Percentiles rank a stretch among this genome's conserved stretches.
These are phyloP conservation scores for Scheffersomyces ergatensis DNA, from an alignment of 805 yeast genomes.

Conservation along the genomic window DNA sequence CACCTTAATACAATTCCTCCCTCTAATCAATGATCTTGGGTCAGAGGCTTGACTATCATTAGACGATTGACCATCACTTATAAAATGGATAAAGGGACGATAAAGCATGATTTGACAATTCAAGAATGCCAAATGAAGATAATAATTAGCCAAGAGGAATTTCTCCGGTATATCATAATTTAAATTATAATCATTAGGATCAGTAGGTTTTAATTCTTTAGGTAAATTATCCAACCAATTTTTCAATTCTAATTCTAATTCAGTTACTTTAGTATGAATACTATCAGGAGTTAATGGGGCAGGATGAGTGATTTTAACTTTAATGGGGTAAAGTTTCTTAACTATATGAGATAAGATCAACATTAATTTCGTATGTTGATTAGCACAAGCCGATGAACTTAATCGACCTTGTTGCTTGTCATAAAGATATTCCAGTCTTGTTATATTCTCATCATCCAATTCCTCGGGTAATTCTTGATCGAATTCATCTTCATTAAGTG, in stretches of 20 bases:
- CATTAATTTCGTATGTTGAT: conserved; percentile 77
- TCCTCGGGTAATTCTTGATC: conserved; percentile 87
- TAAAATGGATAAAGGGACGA: conserved; percentile 85
- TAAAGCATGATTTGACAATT: conserved; percentile 80
- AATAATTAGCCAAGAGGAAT: conserved; percentile 71
- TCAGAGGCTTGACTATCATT: conserved; percentile 35
- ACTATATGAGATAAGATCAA: conserved; percentile 70
- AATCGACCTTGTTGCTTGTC: conserved; percentile 50
- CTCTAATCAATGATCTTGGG: conserved; percentile 65
- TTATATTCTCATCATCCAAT: conserved; percentile 82
- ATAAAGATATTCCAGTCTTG: conserved; percentile 54
- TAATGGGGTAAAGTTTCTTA: conserved; percentile 71
- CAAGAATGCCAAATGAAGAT: conserved; percentile 67
- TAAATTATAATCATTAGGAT: conserved; percentile 39
- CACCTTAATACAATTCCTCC: conserved; percentile 79
- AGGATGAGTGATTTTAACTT: conserved; percentile 27
- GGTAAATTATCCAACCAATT: conserved; percentile 75
- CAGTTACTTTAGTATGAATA: conserved; percentile 48
- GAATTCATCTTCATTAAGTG: conserved; percentile 72
- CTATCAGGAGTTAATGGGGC: conserved; percentile 26
- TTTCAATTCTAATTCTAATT: conserved; percentile 66
- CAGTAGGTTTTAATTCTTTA: conserved; percentile 66
- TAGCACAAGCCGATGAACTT: conserved; percentile 77
- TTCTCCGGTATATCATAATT: conserved; percentile 40
- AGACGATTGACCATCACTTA: conserved; percentile 41